Percentiles rank a stretch among this genome's conserved stretches.
These are phyloP conservation scores for Dryas drummondii DNA, from an alignment of 306 rosid species.

Conservation along the genomic window DNA sequence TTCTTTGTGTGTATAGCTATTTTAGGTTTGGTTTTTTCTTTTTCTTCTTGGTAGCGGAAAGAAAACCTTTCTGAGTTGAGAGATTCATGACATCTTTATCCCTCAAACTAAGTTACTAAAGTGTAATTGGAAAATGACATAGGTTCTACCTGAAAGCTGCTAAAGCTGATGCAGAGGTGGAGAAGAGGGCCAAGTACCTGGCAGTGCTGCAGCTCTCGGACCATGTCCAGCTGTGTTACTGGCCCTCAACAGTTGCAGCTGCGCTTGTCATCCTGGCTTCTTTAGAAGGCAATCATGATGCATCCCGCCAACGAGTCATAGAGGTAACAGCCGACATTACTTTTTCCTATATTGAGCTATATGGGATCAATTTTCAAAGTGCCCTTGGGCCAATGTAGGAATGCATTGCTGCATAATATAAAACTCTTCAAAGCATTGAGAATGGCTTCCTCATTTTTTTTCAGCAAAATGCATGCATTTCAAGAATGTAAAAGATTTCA, in stretches of 20 bases:
- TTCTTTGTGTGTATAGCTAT: not conserved
- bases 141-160: slow-evolving; percentile 91
- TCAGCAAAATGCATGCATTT: too few species aligned
- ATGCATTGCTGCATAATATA: not conserved
- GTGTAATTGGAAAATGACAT: slow-evolving; percentile 15
- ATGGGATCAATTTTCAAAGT: not conserved
- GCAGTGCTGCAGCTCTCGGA: slow-evolving; percentile 64
- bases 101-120: not conserved
- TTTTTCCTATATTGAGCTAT: not conserved
- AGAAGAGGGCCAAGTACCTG: slow-evolving; percentile 69
- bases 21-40: not conserved
- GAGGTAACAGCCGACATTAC: slow-evolving; percentile 42
- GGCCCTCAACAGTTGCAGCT: slow-evolving; percentile 97
- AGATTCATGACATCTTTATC: slow-evolving; percentile 8
- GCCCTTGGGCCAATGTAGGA: not conserved
- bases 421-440: not conserved
- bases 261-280: slow-evolving; percentile 79
- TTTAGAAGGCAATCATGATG: slow-evolving; percentile 49
- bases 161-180: slow-evolving; percentile 58
- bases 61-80: not conserved
- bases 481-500: too few species aligned
- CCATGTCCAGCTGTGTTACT: slow-evolving; percentile 54
- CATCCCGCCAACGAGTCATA: slow-evolving; percentile 51
- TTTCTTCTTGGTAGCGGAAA: not conserved
- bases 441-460: not conserved